A percentile compares a stretch with the other conserved stretches of the same genome.
These are phyloP conservation scores for Aphanomyces stellatus DNA, from an alignment of 352 stramenopile genomes.

Conservation along the genomic window DNA sequence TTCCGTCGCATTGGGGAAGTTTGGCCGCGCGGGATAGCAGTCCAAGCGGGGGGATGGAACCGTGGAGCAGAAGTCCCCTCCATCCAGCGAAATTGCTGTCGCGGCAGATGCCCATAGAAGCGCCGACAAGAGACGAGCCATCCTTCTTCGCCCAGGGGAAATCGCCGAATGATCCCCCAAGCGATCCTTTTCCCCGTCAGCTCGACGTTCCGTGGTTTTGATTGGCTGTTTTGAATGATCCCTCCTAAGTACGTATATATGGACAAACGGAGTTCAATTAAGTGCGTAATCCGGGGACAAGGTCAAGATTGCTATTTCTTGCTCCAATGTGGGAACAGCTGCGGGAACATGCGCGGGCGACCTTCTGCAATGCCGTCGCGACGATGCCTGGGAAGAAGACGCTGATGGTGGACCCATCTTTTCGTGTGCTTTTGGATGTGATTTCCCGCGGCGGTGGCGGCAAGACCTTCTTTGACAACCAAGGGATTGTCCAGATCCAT, in stretches of 20 bases:
- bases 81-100: not conserved
- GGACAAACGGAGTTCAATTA: not conserved
- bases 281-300: not conserved
- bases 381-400: constrained; percentile 10
- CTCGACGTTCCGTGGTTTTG: too few relatives aligned
- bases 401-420: constrained; percentile 44
- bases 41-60: constrained; percentile 35
- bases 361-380: constrained; percentile 34
- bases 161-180: too few relatives aligned
- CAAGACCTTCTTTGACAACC: constrained; percentile 48
- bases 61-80: not conserved
- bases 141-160: not conserved
- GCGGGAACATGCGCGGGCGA: constrained; percentile 38
- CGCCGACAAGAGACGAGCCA: too few relatives aligned
- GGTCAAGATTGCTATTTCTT: too few relatives aligned
- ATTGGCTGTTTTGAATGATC: not conserved
- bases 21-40: constrained; percentile 51
- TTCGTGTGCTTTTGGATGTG: constrained; percentile 54
- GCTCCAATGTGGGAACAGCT: constrained; percentile 41
- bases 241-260: not conserved
- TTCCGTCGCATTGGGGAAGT: constrained; percentile 64
- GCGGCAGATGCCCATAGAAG: too few relatives aligned
- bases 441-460: constrained; percentile 56
- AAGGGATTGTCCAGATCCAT: constrained; percentile 38
- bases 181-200: not conserved